Evolutionary conservation across 495 filamentous ascomycete species (phyloP), one percentile per base, ranked within the genome.

Genomic region (Neurospora terricola): DNA sequence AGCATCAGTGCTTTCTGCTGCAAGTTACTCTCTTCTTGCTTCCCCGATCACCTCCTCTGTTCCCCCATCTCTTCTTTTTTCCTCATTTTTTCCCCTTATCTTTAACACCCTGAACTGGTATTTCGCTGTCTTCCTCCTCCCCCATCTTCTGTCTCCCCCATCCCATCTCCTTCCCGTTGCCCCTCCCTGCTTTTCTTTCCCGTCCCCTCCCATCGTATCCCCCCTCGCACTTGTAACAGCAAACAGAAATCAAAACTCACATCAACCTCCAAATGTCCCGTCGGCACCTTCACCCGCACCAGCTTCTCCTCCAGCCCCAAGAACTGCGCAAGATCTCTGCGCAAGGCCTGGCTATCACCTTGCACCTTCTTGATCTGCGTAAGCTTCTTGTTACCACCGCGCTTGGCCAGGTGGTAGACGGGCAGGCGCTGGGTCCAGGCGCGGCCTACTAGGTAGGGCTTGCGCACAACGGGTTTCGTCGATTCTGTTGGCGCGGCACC

Each of bases 361-460:
- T 93, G 89, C 45, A 93, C 87, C 81, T 92, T 93, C 77, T 92
- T 90, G 70, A 99, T 84, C 75, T 86, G 80, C 5, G 96, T 97
- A 76, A 91, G 80, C 77, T 90, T 88, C 75, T 90, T 83, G 72
- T 92, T 96, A 3, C 94, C 93, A 34, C 93, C 93, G 23, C 89
- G 85, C 82, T 94, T 95, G 71, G 81, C 81, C 70, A 89, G 82
- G 5, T 90, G 83, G 81, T 99, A 99, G n/a, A 98, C 88, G 14
- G 93, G 90, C 3, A 94, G 82, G 75, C 94, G 88, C 71, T 91
- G 89, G 27, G 89, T 90, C 10, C 77, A 80, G 7, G 93, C 95
- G 69, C 92, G 91, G 70, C 84, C 83, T 71, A 99, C 86, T 74
- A 89, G 88, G 87, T 94, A 99, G 27, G 90, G 87, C 48, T 74